A percentile compares a stretch with the other conserved stretches of the same genome.
Conservation (phyloP, 192 early-diverging fungal genomes). For the Entomortierella lignicola region DNA sequence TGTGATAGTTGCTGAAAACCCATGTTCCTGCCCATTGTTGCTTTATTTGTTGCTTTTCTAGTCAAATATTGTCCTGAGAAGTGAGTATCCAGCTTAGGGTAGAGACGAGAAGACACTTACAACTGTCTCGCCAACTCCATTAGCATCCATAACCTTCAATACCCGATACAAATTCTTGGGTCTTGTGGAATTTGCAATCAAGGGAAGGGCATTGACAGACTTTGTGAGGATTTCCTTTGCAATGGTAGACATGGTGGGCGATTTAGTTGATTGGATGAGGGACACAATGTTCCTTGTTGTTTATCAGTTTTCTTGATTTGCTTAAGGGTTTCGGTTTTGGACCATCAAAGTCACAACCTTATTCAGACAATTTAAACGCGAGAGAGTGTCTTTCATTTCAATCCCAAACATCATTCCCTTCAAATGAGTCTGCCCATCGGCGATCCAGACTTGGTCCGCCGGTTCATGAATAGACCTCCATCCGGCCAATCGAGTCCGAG, state of each 20-base stretch:
- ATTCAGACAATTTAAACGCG: too few species aligned
- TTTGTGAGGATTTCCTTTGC: slow-evolving; percentile 56
- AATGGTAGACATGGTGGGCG: slow-evolving; percentile 40
- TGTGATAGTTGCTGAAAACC: too few species aligned
- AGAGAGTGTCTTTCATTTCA: background rate
- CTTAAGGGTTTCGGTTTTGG: slow-evolving; percentile 10
- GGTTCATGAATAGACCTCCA: slow-evolving; percentile 33
- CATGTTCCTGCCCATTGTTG: too few species aligned
- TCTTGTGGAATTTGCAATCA: slow-evolving; percentile 42
- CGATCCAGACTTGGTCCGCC: slow-evolving; percentile 27
- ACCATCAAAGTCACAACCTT: too few species aligned
- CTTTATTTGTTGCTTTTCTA: too few species aligned
- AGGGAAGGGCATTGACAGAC: slow-evolving; percentile 39
- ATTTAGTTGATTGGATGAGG: background rate
- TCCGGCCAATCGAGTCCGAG: slow-evolving; percentile 1
- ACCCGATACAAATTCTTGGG: slow-evolving; percentile 48
- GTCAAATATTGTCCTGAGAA: too few species aligned
- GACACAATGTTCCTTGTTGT: background rate
- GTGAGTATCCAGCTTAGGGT: too few species aligned
- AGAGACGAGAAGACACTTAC: slow-evolving; percentile 25
- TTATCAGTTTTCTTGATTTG: background rate
- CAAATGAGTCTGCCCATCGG: slow-evolving; percentile 30
- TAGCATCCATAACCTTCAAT: slow-evolving; percentile 47
- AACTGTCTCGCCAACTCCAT: slow-evolving; percentile 49
- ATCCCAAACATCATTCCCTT: background rate